phyloP scores from a whole-genome alignment of 2,329 filamentous ascomycete genomes.

The Aureobasidium vineae region DNA sequence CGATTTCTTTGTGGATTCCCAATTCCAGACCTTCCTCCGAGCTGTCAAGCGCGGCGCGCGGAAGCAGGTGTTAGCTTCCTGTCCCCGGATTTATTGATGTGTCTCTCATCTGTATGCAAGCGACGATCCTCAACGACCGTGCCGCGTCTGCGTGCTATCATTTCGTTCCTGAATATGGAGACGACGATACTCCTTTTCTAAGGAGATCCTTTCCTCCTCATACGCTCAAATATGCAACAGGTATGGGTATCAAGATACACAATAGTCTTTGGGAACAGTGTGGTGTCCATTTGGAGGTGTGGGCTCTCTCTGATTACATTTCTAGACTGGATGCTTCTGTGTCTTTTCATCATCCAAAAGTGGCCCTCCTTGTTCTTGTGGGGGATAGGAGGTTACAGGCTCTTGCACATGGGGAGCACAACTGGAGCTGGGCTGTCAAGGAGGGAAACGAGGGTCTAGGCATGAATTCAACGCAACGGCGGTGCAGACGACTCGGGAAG shows the following conservation, averaged over 20 bases:
- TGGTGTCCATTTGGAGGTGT: too few relatives aligned
- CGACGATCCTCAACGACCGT: conserved; percentile 9
- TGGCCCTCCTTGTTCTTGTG: too few relatives aligned
- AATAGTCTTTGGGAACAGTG: too few relatives aligned
- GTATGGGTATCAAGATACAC: too few relatives aligned
- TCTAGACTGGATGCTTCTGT: too few relatives aligned
- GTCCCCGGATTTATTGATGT: neutral
- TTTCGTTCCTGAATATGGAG: conserved; percentile 6
- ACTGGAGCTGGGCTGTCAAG: neutral
- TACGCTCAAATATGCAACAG: too few relatives aligned
- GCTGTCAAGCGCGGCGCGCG: conserved; percentile 1
- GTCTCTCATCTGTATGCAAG: neutral
- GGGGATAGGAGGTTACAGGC: too few relatives aligned
- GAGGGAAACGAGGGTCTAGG: conserved; percentile 12
- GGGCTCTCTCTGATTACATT: too few relatives aligned
- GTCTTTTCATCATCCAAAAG: too few relatives aligned
- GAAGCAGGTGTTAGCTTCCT: conserved; percentile 17
- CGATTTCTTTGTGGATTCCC: neutral
- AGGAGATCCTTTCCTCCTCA: neutral
- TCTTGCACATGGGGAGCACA: neutral
- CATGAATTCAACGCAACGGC: neutral
- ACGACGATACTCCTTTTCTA: neutral
- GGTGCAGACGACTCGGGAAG: neutral
- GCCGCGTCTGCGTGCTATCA: neutral
- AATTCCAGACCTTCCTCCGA: neutral